These are phyloP conservation scores for Leccinum longicurvipes DNA, from an alignment of 768 basidiomycete genomes.

Conservation along the genomic window DNA sequence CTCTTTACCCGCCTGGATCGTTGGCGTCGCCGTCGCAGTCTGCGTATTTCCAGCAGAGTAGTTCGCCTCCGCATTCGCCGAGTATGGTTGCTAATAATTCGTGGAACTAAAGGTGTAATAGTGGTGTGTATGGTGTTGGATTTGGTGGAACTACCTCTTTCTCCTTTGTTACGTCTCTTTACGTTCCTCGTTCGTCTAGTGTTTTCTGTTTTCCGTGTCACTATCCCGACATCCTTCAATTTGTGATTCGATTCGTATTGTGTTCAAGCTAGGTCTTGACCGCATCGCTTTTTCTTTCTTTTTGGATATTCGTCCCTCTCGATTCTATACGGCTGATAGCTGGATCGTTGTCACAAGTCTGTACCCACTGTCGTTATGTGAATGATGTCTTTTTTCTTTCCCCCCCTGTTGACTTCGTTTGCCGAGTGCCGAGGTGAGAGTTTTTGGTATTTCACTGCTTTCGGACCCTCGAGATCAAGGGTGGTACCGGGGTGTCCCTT, in stretches of 20 bases:
- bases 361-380: not conserved
- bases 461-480: not conserved
- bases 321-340: not conserved
- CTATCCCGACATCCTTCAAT: not conserved
- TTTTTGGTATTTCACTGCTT: not conserved
- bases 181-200: not conserved
- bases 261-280: not conserved
- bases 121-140: not conserved
- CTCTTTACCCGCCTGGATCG: conserved; percentile 39
- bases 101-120: conserved; percentile 17
- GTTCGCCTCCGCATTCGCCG: conserved; percentile 57
- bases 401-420: not conserved
- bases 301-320: not conserved
- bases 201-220: not conserved
- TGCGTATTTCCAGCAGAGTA: conserved; percentile 50
- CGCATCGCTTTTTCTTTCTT: not conserved
- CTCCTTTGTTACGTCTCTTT: not conserved
- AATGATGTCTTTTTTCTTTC: not conserved
- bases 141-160: not conserved
- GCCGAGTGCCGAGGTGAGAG: not conserved
- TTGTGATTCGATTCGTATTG: not conserved
- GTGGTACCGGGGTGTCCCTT: no score
- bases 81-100: conserved; percentile 31
- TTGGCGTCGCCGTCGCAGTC: conserved; percentile 52
- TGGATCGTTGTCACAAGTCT: not conserved